Evolutionary conservation across 176 grass and related monocot species (phyloP), one percentile per base, ranked within the genome.

Genomic region (Raddia guianensis): DNA sequence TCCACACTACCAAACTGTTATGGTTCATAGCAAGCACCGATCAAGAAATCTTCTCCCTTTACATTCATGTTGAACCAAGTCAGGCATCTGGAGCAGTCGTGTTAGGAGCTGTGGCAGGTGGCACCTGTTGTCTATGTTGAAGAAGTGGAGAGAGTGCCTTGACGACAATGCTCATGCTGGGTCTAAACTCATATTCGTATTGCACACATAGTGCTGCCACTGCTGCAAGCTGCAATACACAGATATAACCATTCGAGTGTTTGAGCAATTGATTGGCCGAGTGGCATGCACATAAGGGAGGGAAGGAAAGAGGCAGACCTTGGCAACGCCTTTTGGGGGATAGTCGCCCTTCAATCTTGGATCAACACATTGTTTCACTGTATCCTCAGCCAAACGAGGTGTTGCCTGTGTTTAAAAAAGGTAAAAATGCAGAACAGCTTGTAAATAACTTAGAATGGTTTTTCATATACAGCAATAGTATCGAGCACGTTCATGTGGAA

Each of bases 141-240:
- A 97, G 80, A 79, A 97, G 90, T 15, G 93, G 90, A 16, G 86
- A 93, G 55, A 97, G 90, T 6, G 90, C 93, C 83, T 97, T 93
- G 40, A 97, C 90, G 12, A 97, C 88, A 37, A 97, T 97, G 80
- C 90, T 97, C 93, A 97, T 97, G 68, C 86, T 97, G 73, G 93
- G 93, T 77, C 93, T 97, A 45, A 91, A 93, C 77, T 97, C 93
- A 55, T 86, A 76, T 70, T 97, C 93, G 35, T 91, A 97, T 44
- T 97, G 93, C 73, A 93, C 88, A 14, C 93, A 97, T 15, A 97
- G 86, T 64, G 93, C 93, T 1, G 90, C 90, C 42, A 97, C 88
- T 0, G 93, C 90, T 11, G 93, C 93, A 37, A 97, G 88, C 93
- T 97, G 80, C 73, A 87, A 82, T 2, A 63, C 5, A 74, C 3